phyloP scores from a whole-genome alignment of 192 early-diverging fungal genomes.

The Linnemannia zychae region DNA sequence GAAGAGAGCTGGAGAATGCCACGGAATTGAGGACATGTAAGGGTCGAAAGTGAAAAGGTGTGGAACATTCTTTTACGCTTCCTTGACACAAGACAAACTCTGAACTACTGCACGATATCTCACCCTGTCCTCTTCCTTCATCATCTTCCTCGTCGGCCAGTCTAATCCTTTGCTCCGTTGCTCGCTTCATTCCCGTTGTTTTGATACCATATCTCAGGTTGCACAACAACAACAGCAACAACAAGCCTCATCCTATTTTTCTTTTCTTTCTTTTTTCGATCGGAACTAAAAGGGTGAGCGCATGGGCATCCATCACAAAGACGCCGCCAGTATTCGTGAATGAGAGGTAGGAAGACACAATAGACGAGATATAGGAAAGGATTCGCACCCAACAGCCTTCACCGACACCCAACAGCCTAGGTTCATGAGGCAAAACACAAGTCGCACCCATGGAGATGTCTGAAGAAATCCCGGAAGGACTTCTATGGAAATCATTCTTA shows the following conservation, averaged over 20 bases:
- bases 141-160: neutral
- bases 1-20: neutral
- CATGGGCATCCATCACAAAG: too few relatives aligned
- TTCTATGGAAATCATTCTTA: neutral
- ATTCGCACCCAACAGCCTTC: too few relatives aligned
- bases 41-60: neutral
- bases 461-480: neutral
- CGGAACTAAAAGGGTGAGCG: neutral
- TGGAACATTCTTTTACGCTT: neutral
- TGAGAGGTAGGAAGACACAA: too few relatives aligned
- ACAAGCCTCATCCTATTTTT: too few relatives aligned
- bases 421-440: neutral
- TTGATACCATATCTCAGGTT: constrained; percentile 4
- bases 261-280: neutral
- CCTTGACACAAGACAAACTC: neutral
- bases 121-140: too few relatives aligned
- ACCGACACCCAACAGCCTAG: neutral
- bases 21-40: neutral
- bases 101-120: neutral
- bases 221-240: neutral
- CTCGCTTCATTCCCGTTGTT: neutral
- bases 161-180: neutral
- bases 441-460: neutral
- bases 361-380: neutral
- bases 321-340: too few relatives aligned